Evolutionary conservation across 352 stramenopile species (phyloP).

Genomic region (Nothophytophthora sp.): DNA sequence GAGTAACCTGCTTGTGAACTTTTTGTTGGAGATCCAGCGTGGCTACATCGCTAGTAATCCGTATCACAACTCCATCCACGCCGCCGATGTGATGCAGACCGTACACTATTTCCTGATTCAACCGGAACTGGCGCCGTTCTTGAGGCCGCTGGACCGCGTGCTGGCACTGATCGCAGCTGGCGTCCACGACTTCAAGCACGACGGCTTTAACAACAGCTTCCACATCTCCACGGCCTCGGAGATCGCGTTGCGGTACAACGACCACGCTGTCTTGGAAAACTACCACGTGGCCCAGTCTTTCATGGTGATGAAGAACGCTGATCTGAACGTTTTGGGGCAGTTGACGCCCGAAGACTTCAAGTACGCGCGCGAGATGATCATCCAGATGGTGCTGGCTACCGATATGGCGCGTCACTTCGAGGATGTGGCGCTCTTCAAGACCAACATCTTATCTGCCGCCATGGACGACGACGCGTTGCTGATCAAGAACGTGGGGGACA

Average conservation of each 20-base stretch:
- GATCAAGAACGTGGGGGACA: conserved; percentile 85
- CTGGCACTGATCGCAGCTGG: conserved; percentile 75
- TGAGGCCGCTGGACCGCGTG: conserved; percentile 75
- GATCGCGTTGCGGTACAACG: conserved; percentile 89
- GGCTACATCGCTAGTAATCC: conserved; percentile 83
- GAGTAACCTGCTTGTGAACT: conserved; percentile 60
- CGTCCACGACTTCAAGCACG: conserved; percentile 91
- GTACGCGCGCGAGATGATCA: conserved; percentile 88
- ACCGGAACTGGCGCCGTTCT: conserved; percentile 66
- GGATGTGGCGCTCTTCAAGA: conserved; percentile 87
- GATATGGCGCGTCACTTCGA: conserved; percentile 93
- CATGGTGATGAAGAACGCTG: conserved; percentile 86
- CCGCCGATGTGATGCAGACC: conserved; percentile 89
- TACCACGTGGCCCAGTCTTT: conserved; percentile 90
- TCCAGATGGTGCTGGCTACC: conserved; percentile 90
- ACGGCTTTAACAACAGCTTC: conserved; percentile 91
- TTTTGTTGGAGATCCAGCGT: conserved; percentile 82
- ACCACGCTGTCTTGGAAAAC: conserved; percentile 89
- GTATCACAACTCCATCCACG: conserved; percentile 91
- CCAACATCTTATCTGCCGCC: conserved; percentile 75
- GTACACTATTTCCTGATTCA: conserved; percentile 87
- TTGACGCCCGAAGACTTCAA: conserved; percentile 81
- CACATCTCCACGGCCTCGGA: conserved; percentile 87
- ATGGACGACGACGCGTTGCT: conserved; percentile 66
- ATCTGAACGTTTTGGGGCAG: conserved; percentile 85